Evolutionary conservation across 2,329 filamentous ascomycete genomes (phyloP).

Genomic region (Coniella vitis): DNA sequence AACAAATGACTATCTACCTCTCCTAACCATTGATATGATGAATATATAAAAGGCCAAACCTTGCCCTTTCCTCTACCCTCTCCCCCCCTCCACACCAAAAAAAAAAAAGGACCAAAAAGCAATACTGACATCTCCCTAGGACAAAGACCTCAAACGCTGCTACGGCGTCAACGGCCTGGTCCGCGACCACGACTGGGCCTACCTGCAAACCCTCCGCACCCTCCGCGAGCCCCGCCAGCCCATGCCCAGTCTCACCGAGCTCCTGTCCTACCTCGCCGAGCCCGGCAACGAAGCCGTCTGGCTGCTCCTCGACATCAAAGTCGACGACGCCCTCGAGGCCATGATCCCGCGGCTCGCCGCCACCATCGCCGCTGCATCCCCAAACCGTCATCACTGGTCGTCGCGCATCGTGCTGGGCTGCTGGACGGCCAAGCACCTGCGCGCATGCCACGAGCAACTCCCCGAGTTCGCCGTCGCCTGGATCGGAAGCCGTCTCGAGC

Average conservation of each 20-base stretch:
- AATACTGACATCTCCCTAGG: conserved; percentile 38
- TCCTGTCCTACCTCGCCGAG: conserved; percentile 63
- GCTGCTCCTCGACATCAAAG: conserved; percentile 86
- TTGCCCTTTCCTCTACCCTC: no score
- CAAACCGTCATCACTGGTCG: conserved; percentile 45
- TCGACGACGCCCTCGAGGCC: conserved; percentile 63
- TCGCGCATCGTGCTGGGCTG: conserved; percentile 71
- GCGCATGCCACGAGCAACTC: conserved; percentile 53
- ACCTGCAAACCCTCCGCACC: conserved; percentile 63
- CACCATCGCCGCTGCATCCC: conserved; percentile 49
- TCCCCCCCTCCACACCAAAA: no score
- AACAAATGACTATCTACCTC: no score
- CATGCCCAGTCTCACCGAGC: conserved; percentile 68
- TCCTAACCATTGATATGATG: no score
- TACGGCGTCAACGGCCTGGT: conserved; percentile 70
- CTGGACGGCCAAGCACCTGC: conserved; percentile 51
- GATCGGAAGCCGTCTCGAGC: conserved; percentile 59
- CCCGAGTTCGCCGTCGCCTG: conserved; percentile 59
- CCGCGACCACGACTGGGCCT: conserved; percentile 68
- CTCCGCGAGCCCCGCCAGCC: conserved; percentile 58
- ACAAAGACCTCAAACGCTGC: conserved; percentile 70
- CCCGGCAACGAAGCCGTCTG: conserved; percentile 63
- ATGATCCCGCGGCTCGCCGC: conserved; percentile 64
- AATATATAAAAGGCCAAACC: no score
- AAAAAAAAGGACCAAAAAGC: no score